Percentiles rank a stretch among this genome's conserved stretches.
Evolutionary conservation across 306 rosid genomes (phyloP).

Genomic region (Pachyrhizus erosus): DNA sequence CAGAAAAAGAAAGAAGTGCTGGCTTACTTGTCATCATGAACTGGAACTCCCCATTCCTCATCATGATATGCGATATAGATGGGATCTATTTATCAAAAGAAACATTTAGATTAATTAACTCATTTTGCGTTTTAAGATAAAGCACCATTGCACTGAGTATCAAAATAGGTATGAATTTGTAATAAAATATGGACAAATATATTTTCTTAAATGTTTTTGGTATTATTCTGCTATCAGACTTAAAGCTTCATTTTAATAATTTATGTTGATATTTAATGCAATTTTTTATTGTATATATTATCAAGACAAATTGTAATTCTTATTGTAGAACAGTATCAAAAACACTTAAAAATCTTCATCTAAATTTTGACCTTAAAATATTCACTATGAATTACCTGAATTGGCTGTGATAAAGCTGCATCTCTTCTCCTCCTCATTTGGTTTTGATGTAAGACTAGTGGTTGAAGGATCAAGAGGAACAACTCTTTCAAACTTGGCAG

Average conservation of each 20-base stretch:
- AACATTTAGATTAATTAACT: conserved; percentile 24
- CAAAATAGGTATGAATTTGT: neutral
- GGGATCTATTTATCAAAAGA: conserved; percentile 67
- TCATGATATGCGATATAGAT: conserved; percentile 97
- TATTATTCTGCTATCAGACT: neutral
- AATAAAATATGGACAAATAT: neutral
- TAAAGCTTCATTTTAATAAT: neutral
- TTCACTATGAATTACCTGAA: conserved; percentile 62
- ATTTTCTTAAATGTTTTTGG: no score
- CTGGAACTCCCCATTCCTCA: conserved; percentile 99
- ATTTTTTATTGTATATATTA: neutral
- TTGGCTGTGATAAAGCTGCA: conserved; percentile 93
- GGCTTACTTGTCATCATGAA: conserved; percentile 95
- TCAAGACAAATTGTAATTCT: neutral
- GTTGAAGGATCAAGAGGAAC: conserved; percentile 58
- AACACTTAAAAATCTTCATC: neutral
- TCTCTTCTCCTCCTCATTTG: conserved; percentile 69
- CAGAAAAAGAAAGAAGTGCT: conserved; percentile 33
- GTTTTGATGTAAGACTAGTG: conserved; percentile 39
- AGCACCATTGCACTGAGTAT: neutral
- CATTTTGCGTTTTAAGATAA: neutral
- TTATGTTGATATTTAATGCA: neutral
- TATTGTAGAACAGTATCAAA: neutral
- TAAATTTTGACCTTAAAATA: neutral
- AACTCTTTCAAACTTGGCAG: conserved; percentile 79